Percentiles rank a stretch among this genome's conserved stretches.
These are phyloP conservation scores for Cladophialophora bantiana DNA, from an alignment of 2,329 filamentous ascomycete genomes.

Conservation along the genomic window DNA sequence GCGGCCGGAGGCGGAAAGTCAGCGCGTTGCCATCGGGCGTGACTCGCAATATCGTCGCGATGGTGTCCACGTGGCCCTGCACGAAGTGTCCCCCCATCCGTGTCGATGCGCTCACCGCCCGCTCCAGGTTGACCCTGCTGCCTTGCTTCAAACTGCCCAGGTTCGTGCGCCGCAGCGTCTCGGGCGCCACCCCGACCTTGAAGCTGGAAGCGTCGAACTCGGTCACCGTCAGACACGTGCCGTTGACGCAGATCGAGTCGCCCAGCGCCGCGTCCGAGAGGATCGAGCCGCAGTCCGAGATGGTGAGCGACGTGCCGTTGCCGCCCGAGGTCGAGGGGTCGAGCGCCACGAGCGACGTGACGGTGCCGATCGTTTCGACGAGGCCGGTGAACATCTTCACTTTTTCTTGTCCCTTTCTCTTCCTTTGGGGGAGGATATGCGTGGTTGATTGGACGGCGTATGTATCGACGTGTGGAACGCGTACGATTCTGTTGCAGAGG, in stretches of 20 bases:
- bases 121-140: conserved; percentile 87
- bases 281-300: conserved; percentile 76
- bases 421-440: neutral
- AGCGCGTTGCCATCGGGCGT: conserved; percentile 87
- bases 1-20: conserved; percentile 80
- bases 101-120: conserved; percentile 86
- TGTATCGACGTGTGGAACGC: too few relatives aligned
- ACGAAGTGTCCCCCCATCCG: conserved; percentile 99
- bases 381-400: conserved; percentile 84
- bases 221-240: conserved; percentile 94
- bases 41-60: conserved; percentile 75
- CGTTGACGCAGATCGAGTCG: conserved; percentile 95
- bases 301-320: conserved; percentile 88
- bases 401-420: neutral
- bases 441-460: too few relatives aligned
- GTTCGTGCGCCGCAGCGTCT: conserved; percentile 94
- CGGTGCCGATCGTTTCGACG: conserved; percentile 88
- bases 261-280: conserved; percentile 84
- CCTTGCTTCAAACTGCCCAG: conserved; percentile 74
- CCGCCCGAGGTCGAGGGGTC: conserved; percentile 73
- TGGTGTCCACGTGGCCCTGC: conserved; percentile 94
- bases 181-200: conserved; percentile 92
- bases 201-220: conserved; percentile 68
- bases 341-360: conserved; percentile 79
- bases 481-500: too few relatives aligned